Evolutionary conservation across 108 stramenopile genomes (phyloP).

Genomic region (Nannochloropsis granulata): DNA sequence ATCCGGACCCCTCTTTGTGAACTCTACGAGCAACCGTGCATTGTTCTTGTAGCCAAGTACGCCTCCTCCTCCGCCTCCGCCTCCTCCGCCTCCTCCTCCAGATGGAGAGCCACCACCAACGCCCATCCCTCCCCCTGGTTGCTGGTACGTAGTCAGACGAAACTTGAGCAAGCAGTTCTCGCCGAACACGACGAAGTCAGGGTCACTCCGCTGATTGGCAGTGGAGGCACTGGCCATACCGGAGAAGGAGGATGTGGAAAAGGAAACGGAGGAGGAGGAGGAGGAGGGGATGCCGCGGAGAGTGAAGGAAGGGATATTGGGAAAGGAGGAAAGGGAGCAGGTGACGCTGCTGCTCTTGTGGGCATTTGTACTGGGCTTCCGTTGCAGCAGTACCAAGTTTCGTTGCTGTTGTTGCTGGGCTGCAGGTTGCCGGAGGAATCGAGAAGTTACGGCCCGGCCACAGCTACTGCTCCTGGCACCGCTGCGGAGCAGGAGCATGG

Average conservation of each 20-base stretch:
- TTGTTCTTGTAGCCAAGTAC: neutral
- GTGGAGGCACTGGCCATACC: no score
- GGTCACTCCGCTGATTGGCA: neutral
- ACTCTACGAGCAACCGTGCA: neutral
- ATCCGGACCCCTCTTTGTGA: neutral
- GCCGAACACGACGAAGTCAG: neutral
- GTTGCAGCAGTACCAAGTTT: no score
- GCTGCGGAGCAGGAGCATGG: no score
- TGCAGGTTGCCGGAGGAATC: no score
- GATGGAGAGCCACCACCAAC: neutral
- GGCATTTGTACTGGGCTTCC: no score
- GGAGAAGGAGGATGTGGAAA: neutral
- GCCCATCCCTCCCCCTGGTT: neutral
- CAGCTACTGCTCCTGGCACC: no score
- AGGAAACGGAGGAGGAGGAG: neutral
- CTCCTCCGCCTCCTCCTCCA: no score
- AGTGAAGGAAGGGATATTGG: slow-evolving; percentile 18
- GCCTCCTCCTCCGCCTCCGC: neutral
- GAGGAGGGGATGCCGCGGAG: neutral
- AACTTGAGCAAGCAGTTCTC: neutral
- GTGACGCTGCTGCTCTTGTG: no score
- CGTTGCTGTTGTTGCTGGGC: no score
- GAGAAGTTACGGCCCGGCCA: no score
- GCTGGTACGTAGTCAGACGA: neutral
- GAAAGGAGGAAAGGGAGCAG: slow-evolving; percentile 35